phyloP scores from a whole-genome alignment of 2,329 filamentous ascomycete species.

The Penicillium sp. region DNA sequence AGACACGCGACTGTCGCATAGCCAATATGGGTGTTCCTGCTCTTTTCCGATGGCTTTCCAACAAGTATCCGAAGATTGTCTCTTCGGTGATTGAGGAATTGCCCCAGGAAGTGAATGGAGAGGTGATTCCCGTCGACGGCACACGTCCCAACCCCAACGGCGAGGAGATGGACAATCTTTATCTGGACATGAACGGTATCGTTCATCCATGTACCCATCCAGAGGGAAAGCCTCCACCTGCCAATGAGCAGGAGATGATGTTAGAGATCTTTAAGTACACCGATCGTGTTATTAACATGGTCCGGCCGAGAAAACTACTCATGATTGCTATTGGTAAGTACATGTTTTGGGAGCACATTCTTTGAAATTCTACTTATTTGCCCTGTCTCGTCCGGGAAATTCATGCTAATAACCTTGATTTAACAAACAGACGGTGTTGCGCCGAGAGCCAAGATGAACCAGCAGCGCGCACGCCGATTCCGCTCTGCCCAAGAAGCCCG shows the following conservation, averaged over 20 bases:
- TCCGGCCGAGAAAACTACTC: conserved; percentile 88
- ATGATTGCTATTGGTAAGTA: conserved; percentile 89
- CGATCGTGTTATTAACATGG: conserved; percentile 98
- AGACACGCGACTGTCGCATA: conserved; percentile 20
- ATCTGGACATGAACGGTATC: conserved; percentile 99
- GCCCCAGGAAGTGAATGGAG: conserved; percentile 80
- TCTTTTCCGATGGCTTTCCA: conserved; percentile 93
- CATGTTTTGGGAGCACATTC: not conserved
- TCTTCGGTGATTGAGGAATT: conserved; percentile 86
- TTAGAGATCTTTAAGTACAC: conserved; percentile 97
- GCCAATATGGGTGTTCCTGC: conserved; percentile 85
- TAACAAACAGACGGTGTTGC: conserved; percentile 78
- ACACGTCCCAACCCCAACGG: conserved; percentile 90
- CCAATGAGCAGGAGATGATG: conserved; percentile 99
- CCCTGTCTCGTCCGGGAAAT: not conserved
- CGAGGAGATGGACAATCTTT: conserved; percentile 96
- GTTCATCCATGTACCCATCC: conserved; percentile 98
- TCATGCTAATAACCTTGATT: conserved; percentile 5
- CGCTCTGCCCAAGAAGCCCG: conserved; percentile 90
- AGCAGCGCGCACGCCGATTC: conserved; percentile 94
- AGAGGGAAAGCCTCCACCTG: conserved; percentile 86
- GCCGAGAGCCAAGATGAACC: conserved; percentile 98
- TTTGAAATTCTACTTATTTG: not conserved
- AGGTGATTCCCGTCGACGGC: conserved; percentile 80
- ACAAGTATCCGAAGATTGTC: conserved; percentile 97